phyloP scores from a whole-genome alignment of 176 grass and related monocot species.

The Phragmites australis region DNA sequence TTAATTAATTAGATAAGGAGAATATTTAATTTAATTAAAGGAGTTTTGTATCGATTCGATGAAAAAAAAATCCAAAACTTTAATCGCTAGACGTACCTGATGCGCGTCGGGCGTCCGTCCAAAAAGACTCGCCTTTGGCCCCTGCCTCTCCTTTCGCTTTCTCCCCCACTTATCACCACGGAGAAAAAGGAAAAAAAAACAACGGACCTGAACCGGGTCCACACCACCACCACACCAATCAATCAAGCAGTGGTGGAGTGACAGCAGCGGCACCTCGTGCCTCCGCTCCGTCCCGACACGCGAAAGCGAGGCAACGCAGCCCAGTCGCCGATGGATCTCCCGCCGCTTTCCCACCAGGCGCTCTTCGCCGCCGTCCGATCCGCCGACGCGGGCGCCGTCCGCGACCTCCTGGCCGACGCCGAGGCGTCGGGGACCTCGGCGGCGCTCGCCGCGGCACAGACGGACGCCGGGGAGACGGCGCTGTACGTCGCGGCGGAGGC shows the following conservation, averaged over 20 bases:
- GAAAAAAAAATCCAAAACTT: no score
- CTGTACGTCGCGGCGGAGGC: conserved; percentile 88
- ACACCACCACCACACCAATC: conserved; percentile 26
- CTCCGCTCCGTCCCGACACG: neutral
- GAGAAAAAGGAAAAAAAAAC: neutral
- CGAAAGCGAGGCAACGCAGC: neutral
- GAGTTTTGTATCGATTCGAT: no score
- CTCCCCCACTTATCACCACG: neutral
- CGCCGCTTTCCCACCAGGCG: conserved; percentile 68
- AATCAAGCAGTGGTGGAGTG: conserved; percentile 14
- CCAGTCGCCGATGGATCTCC: conserved; percentile 62
- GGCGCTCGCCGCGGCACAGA: conserved; percentile 57
- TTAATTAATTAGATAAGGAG: no score
- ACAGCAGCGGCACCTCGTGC: conserved; percentile 1
- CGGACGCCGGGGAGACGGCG: conserved; percentile 79
- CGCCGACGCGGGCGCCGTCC: conserved; percentile 65
- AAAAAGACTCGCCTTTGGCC: neutral
- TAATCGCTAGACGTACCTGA: neutral
- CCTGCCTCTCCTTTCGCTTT: neutral
- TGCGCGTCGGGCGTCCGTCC: neutral
- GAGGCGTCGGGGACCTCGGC: conserved; percentile 30
- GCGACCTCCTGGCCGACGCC: conserved; percentile 42
- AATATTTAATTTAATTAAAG: no score
- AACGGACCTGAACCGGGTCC: neutral
- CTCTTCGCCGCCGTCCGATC: conserved; percentile 86